These are phyloP conservation scores for Conringia planisiliqua DNA, from an alignment of 345 rosid species.

Conservation along the genomic window DNA sequence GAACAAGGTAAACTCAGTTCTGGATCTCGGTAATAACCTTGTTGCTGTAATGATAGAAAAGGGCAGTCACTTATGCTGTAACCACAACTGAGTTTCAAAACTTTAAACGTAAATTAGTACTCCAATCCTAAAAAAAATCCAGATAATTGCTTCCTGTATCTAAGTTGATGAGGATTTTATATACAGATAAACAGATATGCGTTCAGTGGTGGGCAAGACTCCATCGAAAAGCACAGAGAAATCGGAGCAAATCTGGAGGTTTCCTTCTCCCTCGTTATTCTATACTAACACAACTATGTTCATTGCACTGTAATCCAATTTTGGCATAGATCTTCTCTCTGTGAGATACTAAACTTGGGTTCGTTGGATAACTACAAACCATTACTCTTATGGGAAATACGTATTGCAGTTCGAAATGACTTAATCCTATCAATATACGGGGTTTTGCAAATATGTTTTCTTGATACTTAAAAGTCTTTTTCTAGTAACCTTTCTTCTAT, in stretches of 20 bases:
- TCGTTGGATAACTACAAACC: not conserved
- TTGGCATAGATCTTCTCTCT: not conserved
- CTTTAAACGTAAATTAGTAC: not conserved
- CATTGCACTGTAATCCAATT: not conserved
- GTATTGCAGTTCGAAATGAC: not conserved
- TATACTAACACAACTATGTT: not conserved
- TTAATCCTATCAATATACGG: not conserved
- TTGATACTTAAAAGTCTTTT: not conserved
- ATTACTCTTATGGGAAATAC: not conserved
- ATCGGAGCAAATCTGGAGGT: slow-evolving; percentile 91
- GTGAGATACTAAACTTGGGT: not conserved
- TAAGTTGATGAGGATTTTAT: not conserved
- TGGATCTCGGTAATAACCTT: not conserved
- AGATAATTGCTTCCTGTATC: not conserved
- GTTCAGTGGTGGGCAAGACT: slow-evolving; percentile 83
- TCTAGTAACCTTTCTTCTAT: not conserved
- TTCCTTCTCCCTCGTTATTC: not conserved
- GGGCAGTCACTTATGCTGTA: not conserved
- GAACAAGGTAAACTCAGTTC: slow-evolving; percentile 51
- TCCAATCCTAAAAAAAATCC: not conserved
- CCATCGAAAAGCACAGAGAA: slow-evolving; percentile 62
- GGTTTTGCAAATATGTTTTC: not conserved
- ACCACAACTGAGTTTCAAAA: not conserved
- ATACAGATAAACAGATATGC: slow-evolving; percentile 74
- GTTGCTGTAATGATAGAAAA: not conserved